A percentile compares a stretch with the other conserved stretches of the same genome.
These are phyloP conservation scores for Pseudocercospora fuligena DNA, from an alignment of 2,329 filamentous ascomycete species.

Conservation along the genomic window DNA sequence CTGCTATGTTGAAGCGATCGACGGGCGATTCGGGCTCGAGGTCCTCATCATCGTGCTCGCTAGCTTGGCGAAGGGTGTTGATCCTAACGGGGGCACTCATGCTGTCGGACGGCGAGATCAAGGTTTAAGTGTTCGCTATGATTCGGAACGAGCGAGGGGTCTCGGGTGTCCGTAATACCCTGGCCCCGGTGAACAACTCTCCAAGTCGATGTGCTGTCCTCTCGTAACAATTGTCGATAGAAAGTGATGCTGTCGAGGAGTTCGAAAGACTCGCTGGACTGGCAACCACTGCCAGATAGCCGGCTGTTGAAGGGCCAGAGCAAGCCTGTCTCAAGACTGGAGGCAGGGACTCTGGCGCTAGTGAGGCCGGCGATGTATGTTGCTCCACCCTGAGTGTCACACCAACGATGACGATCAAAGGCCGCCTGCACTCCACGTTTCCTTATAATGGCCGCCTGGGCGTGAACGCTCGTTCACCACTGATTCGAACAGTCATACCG, in stretches of 20 bases:
- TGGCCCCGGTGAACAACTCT: neutral
- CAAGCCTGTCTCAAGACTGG: neutral
- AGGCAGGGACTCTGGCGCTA: slow-evolving; percentile 1
- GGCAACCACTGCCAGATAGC: neutral
- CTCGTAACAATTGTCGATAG: neutral
- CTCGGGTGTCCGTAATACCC: neutral
- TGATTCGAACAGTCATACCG: slow-evolving; percentile 6
- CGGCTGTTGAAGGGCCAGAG: neutral
- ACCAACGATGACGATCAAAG: neutral
- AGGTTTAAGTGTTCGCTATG: neutral
- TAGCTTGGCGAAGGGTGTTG: slow-evolving; percentile 13
- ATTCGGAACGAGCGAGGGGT: neutral
- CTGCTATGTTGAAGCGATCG: slow-evolving; percentile 7
- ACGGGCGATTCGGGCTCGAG: slow-evolving; percentile 18
- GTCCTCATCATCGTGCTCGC: slow-evolving; percentile 12
- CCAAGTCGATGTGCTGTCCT: neutral
- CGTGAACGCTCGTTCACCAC: neutral
- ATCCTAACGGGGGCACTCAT: slow-evolving; percentile 9
- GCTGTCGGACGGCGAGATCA: neutral
- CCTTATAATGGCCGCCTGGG: neutral
- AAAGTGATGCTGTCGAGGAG: neutral
- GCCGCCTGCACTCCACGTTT: slow-evolving; percentile 1
- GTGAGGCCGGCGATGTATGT: neutral
- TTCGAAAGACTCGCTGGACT: neutral
- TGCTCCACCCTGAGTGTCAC: neutral